A percentile compares a stretch with the other conserved stretches of the same genome.
phyloP scores from a whole-genome alignment of 768 basidiomycete genomes.

The Russula sp. region DNA sequence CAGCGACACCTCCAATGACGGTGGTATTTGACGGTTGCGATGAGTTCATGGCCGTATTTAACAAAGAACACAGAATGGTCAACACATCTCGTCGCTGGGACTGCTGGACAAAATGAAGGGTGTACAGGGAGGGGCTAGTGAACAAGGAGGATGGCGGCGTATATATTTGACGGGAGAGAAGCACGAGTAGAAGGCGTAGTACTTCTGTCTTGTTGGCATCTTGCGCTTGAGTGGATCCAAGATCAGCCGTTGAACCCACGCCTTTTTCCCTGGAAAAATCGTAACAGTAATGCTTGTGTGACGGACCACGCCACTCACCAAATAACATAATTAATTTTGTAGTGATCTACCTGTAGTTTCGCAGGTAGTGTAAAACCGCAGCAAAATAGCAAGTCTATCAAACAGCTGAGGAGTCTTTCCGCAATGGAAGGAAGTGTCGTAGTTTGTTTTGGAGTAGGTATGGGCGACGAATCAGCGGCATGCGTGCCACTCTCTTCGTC shows the following conservation, averaged over 20 bases:
- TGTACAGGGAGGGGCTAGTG: slow-evolving; percentile 68
- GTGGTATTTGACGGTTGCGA: slow-evolving; percentile 41
- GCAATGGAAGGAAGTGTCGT: slow-evolving; percentile 68
- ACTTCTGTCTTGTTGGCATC: slow-evolving; percentile 87
- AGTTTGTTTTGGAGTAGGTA: slow-evolving; percentile 30
- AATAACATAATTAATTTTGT: slow-evolving; percentile 82
- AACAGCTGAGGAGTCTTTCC: slow-evolving; percentile 69
- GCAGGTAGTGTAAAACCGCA: slow-evolving; percentile 89
- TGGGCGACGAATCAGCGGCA: slow-evolving; percentile 22
- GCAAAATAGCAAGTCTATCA: slow-evolving; percentile 86
- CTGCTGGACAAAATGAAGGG: slow-evolving; percentile 71
- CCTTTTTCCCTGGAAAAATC: slow-evolving; percentile 76
- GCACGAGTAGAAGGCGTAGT: slow-evolving; percentile 77
- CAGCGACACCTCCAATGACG: slow-evolving; percentile 63
- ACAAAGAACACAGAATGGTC: slow-evolving; percentile 84
- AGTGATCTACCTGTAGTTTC: slow-evolving; percentile 67
- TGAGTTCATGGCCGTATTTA: slow-evolving; percentile 85
- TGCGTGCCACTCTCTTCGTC: slow-evolving; percentile 29
- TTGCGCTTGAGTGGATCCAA: slow-evolving; percentile 53
- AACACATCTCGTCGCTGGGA: slow-evolving; percentile 78
- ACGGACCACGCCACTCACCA: slow-evolving; percentile 45
- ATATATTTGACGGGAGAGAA: slow-evolving; percentile 90
- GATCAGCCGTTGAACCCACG: slow-evolving; percentile 79
- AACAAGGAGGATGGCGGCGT: slow-evolving; percentile 62
- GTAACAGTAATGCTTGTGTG: not conserved